Percentiles rank a stretch among this genome's conserved stretches.
These are phyloP conservation scores for Macadamia tetraphylla DNA, from an alignment of 164 flowering plant species.

Conservation along the genomic window DNA sequence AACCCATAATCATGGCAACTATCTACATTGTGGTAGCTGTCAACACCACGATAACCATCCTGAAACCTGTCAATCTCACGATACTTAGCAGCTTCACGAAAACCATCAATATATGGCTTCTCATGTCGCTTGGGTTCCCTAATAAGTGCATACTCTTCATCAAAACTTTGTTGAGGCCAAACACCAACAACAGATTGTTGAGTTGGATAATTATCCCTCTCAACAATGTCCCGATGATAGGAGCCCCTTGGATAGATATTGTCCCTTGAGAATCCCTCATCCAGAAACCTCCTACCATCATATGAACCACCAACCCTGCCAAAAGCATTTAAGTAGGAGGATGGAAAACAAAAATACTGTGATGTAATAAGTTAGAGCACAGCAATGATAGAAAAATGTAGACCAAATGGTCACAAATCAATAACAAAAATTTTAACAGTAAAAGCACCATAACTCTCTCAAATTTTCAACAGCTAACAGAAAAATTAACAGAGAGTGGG, in stretches of 20 bases:
- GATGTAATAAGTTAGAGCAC: constrained; percentile 9
- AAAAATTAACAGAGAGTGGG: neutral
- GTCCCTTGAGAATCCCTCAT: constrained; percentile 73
- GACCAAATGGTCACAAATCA: neutral
- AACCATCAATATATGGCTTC: constrained; percentile 52
- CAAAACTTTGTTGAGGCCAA: constrained; percentile 75
- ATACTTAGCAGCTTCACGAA: constrained; percentile 8
- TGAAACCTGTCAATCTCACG: constrained; percentile 43
- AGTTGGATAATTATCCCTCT: constrained; percentile 68
- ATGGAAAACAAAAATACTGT: constrained; percentile 14
- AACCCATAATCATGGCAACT: constrained; percentile 44
- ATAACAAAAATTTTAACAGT: neutral
- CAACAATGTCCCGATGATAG: constrained; percentile 54
- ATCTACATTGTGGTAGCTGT: constrained; percentile 30
- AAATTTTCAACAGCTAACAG: neutral
- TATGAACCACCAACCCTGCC: constrained; percentile 77
- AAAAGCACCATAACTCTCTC: neutral
- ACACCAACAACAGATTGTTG: constrained; percentile 50
- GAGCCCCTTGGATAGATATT: constrained; percentile 49
- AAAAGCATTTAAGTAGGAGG: constrained; percentile 22
- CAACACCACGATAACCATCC: constrained; percentile 43
- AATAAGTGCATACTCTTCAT: constrained; percentile 61
- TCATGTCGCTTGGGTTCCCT: constrained; percentile 76
- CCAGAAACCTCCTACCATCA: constrained; percentile 73
- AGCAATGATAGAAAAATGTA: neutral